Base-by-base conservation (phyloP, 176 grass and related monocot species). In the Carex pumila region DNA sequence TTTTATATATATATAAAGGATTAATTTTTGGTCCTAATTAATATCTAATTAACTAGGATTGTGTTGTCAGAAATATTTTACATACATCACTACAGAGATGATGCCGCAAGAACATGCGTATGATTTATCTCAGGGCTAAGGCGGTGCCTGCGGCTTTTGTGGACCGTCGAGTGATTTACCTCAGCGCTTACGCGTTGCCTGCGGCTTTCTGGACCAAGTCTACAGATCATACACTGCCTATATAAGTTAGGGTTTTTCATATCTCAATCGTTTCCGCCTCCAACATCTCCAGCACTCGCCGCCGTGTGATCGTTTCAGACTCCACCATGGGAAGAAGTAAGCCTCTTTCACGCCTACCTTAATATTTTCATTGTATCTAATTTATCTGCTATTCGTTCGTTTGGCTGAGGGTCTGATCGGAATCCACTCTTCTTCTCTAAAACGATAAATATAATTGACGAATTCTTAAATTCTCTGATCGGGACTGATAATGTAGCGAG, bases 311-410 rank as follows among this genome's bases (percentile, higher is more conserved):
- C 59, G 14, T n/a, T 65, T 50, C 13, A 68, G 17, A 6, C 17
- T 53, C 43, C 36, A 60, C 45, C 41, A 83, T 83, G 81, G 81
- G 81, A 6, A 83, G 81, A 66, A 83, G 81, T 83, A 83, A 83
- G 81, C 79, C 22, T 39, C 2, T 39, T 1, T 61, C 55, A 4
- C 21, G 17, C 61, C 25, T 54, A 10, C 7, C 60, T 81, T 54
- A 14, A 47, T 82, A 22, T 49, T 15, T 43, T 1, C 7, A 22
- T 15, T 9, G 7, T 50, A 7, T 47, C 21, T 18, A 64, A 37
- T 55, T 37, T 58, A 0, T 32, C 31, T 17, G 5, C 14, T 22
- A 8, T 81, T 17, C 14, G 12, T 31, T 79, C 22, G 12, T 50
- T 50, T 50, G 47, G 2, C 47, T 50, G 47, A 50, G 47, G 10